A percentile compares a stretch with the other conserved stretches of the same genome.
Evolutionary conservation across 1,284 basidiomycete species (phyloP).

Genomic region (Leccinum pseudoinsigne): DNA sequence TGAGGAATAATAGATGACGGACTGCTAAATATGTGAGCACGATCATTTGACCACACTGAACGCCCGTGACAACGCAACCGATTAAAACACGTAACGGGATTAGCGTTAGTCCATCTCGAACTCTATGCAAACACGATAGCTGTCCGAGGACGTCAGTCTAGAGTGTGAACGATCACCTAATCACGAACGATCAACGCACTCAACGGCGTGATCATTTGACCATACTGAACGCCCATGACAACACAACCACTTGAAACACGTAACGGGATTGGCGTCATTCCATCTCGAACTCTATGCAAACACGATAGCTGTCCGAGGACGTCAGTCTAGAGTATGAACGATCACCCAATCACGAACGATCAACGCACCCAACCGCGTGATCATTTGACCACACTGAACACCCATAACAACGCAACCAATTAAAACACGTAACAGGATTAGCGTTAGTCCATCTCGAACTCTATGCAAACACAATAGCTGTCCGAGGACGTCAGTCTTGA

Average conservation of each 20-base stretch:
- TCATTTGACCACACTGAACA: slow-evolving; percentile 53
- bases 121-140: slow-evolving; percentile 16
- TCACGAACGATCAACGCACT: slow-evolving; percentile 1
- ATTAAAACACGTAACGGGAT: slow-evolving; percentile 7
- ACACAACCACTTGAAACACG: neutral
- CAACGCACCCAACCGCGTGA: slow-evolving; percentile 44
- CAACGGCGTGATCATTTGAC: slow-evolving; percentile 58
- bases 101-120: slow-evolving; percentile 13
- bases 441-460: slow-evolving; percentile 16
- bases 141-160: slow-evolving; percentile 1
- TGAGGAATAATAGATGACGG: too few relatives aligned
- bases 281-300: slow-evolving; percentile 13
- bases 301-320: slow-evolving; percentile 9
- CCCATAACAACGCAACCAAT: too few relatives aligned
- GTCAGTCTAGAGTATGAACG: neutral
- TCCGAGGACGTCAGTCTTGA: neutral
- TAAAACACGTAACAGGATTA: slow-evolving; percentile 8
- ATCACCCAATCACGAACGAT: neutral
- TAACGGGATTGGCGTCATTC: slow-evolving; percentile 16
- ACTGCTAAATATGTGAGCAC: too few relatives aligned
- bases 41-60: too few relatives aligned
- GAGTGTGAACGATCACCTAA: neutral
- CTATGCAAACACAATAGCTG: slow-evolving; percentile 15
- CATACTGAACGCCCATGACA: slow-evolving; percentile 36
- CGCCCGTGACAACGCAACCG: too few relatives aligned